Evolutionary conservation across 1,284 basidiomycete species (phyloP).

Genomic region (Ceratobasidium sp.): DNA sequence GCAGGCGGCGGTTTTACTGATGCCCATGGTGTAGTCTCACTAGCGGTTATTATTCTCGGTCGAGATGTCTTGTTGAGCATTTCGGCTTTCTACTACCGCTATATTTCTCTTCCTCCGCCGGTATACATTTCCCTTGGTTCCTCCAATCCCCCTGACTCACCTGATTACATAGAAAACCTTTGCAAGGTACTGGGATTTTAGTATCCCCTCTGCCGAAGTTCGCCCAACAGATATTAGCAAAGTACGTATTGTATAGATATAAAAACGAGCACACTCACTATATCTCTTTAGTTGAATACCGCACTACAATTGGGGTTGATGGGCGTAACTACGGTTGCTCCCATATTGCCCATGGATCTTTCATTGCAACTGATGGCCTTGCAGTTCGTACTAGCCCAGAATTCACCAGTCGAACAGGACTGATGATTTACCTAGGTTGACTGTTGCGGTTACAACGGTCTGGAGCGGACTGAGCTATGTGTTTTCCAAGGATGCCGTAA

Average conservation of each 20-base stretch:
- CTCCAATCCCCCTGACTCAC: background rate
- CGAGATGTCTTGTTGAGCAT: conserved; percentile 87
- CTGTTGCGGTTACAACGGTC: conserved; percentile 87
- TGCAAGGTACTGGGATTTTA: conserved; percentile 91
- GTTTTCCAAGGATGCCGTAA: conserved; percentile 74
- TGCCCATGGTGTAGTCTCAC: conserved; percentile 65
- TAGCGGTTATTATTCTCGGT: conserved; percentile 87
- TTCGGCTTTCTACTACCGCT: conserved; percentile 94
- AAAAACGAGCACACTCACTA: too few species aligned
- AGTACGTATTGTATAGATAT: conserved; percentile 60
- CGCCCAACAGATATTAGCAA: conserved; percentile 90
- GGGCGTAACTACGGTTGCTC: conserved; percentile 85
- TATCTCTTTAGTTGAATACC: conserved; percentile 79
- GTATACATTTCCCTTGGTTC: conserved; percentile 58
- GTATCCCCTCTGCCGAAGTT: conserved; percentile 93
- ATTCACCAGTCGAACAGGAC: background rate
- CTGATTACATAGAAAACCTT: conserved; percentile 78
- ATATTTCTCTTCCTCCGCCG: conserved; percentile 84
- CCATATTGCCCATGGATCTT: conserved; percentile 74
- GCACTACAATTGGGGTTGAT: conserved; percentile 90
- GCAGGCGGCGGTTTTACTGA: too few species aligned
- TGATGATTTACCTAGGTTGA: conserved; percentile 61
- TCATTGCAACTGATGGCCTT: conserved; percentile 62
- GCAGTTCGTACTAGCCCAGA: conserved; percentile 60
- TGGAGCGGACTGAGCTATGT: conserved; percentile 93